phyloP scores from a whole-genome alignment of 148 eudicot genomes.

The Oxyria digyna region DNA sequence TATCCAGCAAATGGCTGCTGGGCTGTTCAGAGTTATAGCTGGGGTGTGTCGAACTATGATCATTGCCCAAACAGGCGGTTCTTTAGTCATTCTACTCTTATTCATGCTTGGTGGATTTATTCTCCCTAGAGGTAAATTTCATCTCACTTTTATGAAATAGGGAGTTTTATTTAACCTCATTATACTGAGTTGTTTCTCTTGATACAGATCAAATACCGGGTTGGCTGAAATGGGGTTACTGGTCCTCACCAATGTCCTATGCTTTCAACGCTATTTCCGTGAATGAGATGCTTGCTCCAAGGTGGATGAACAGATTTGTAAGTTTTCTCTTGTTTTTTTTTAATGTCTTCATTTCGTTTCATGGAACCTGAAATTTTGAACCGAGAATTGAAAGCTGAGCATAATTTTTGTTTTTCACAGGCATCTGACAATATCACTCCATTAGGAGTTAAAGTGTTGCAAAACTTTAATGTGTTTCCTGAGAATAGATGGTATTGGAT shows the following conservation, averaged over 20 bases:
- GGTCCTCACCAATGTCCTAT: constrained; percentile 80
- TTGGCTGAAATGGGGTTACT: constrained; percentile 90
- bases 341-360: neutral
- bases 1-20: constrained; percentile 98
- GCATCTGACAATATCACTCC: constrained; percentile 48
- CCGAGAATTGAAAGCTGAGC: neutral
- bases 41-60: constrained; percentile 81
- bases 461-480: constrained; percentile 44
- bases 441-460: constrained; percentile 48
- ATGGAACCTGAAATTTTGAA: neutral
- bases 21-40: constrained; percentile 71
- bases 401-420: constrained; percentile 21
- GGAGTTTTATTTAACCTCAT: neutral
- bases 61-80: constrained; percentile 81
- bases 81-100: constrained; percentile 61
- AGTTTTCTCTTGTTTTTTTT: neutral
- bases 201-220: constrained; percentile 49
- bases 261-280: constrained; percentile 73
- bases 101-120: constrained; percentile 94
- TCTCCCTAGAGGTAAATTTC: constrained; percentile 62
- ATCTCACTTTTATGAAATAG: neutral
- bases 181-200: neutral
- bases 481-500: constrained; percentile 77
- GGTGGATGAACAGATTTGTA: constrained; percentile 89
- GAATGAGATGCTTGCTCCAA: constrained; percentile 83